Percentiles rank a stretch among this genome's conserved stretches.
Evolutionary conservation across 768 basidiomycete genomes (phyloP).

Genomic region (button mushroom (Agaricus bisporus)): DNA sequence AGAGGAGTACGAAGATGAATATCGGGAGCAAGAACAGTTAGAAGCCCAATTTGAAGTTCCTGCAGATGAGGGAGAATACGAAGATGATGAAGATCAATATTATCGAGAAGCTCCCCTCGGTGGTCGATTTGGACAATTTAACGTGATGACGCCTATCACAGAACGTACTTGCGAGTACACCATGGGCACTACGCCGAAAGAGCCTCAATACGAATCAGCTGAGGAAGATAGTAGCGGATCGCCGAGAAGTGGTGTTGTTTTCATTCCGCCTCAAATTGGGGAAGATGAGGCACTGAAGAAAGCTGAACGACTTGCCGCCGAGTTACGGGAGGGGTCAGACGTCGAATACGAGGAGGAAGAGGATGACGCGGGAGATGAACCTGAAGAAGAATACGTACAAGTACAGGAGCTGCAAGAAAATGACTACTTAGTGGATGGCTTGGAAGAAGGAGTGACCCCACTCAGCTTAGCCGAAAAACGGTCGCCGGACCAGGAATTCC

Average conservation of each 20-base stretch:
- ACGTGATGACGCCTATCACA: constrained; percentile 96
- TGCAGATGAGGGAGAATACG: constrained; percentile 20
- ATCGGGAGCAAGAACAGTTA: constrained; percentile 20
- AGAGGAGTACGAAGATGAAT: constrained; percentile 25
- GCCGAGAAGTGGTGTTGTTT: constrained; percentile 17
- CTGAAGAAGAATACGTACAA: constrained; percentile 17
- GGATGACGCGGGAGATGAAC: constrained; percentile 18
- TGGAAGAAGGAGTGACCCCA: constrained; percentile 59
- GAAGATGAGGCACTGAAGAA: constrained; percentile 44
- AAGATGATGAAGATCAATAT: constrained; percentile 31
- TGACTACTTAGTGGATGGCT: constrained; percentile 20
- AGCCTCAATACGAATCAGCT: constrained; percentile 16
- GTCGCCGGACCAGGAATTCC: constrained; percentile 55
- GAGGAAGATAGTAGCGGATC: constrained; percentile 19
- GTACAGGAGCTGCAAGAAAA: constrained; percentile 14
- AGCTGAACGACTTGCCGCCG: constrained; percentile 49
- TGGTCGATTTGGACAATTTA: constrained; percentile 75
- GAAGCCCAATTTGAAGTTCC: constrained; percentile 27
- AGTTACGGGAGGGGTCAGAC: constrained; percentile 27
- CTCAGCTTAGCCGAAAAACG: constrained; percentile 63
- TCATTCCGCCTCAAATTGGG: constrained; percentile 26
- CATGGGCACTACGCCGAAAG: constrained; percentile 51
- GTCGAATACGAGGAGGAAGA: constrained; percentile 26
- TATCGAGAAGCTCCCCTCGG: constrained; percentile 53
- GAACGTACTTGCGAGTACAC: constrained; percentile 88